Evolutionary conservation across 129 eudicot genomes (phyloP), one percentile per base, ranked within the genome.

Genomic region (Oenanthe sinensis): DNA sequence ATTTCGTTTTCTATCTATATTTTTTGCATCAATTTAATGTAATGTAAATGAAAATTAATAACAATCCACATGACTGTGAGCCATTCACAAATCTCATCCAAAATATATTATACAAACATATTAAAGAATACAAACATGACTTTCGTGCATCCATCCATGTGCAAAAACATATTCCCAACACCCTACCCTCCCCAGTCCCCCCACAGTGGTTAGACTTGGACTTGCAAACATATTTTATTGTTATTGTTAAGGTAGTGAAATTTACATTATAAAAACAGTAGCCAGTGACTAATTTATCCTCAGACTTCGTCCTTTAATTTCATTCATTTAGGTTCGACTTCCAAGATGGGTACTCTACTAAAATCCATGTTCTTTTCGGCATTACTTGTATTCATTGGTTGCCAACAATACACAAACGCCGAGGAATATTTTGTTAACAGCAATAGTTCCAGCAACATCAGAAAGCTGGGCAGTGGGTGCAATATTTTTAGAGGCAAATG

Each of bases 401-500:
- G 77, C 48, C 50, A 73, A n/a, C 47, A 71, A 72, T 45, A 42
- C 40, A 71, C 62, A n/a, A 49, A 71, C 22, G 84, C 84, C 30
- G 65, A 82, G 60, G 78, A 26, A 43, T 22, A 24, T 33, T 7
- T 44, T 44, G 17, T 17, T 76, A 22, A 33, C 69, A 79, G 44
- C 78, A 83, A 39, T 76, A n/a, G 46, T 54, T 26, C 67, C 78
- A 44, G 69, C 77, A 54, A 74, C 39, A 85, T 47, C 72, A 78
- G 79, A 63, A 78, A 73, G 78, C 84, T 83, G 4, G 83, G 72
- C 52, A 58, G 78, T 4, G 72, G 82, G 6, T 87, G 90, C 75
- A 83, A 87, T 58, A 44, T 85, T 44, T 89, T 77, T 82, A 69
- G 40, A 50, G 93, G 93, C n/a, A 85, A 80, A 76, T 89, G 93